These are phyloP conservation scores for Leccinum subatratum DNA, from an alignment of 1,284 basidiomycete species.

Conservation along the genomic window DNA sequence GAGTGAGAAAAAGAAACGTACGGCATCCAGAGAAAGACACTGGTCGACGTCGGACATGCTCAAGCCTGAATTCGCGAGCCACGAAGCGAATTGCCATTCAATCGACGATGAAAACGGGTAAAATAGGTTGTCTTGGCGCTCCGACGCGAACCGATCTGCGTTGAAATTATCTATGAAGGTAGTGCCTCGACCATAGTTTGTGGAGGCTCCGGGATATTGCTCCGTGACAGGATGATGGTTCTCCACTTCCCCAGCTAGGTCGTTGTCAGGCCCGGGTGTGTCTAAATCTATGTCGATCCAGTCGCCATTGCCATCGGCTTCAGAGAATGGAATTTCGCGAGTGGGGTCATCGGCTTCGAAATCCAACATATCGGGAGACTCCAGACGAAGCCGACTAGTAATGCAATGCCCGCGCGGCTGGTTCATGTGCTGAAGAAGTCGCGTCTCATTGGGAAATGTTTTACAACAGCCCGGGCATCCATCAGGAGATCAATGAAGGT, in stretches of 20 bases:
- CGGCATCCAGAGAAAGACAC: background rate
- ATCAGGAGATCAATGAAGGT: background rate
- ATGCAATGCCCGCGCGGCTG: background rate
- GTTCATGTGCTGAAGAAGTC: slow-evolving; percentile 5
- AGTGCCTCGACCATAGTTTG: background rate
- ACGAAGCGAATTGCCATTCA: background rate
- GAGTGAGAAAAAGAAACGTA: background rate
- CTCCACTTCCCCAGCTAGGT: background rate
- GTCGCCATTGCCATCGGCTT: background rate
- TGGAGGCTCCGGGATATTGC: background rate
- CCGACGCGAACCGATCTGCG: background rate
- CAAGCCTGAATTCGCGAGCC: background rate
- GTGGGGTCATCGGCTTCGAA: background rate
- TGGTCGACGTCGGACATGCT: background rate
- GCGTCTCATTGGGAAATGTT: background rate
- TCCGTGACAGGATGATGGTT: background rate
- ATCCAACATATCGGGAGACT: background rate
- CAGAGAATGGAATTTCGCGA: background rate
- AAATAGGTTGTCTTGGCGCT: background rate
- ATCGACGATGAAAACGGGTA: background rate
- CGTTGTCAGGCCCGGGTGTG: background rate
- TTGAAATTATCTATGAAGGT: slow-evolving; percentile 1
- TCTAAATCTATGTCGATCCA: background rate
- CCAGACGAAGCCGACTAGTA: background rate
- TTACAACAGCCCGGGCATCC: slow-evolving; percentile 3